These are phyloP conservation scores for Blastobotrys serpentis DNA, from an alignment of 1,139 yeast genomes.

Conservation along the genomic window DNA sequence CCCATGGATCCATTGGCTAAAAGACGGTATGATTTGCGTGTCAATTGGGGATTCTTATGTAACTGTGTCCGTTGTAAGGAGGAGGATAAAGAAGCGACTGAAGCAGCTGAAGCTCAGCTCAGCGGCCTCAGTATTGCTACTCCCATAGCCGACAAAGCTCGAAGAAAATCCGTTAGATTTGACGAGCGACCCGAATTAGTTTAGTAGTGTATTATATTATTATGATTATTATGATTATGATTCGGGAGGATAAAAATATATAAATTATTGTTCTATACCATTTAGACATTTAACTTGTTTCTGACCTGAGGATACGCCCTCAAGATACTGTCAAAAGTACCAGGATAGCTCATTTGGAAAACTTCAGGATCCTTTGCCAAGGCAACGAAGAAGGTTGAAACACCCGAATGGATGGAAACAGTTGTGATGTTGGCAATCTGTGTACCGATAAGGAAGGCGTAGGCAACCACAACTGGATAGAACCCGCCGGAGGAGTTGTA, in stretches of 20 bases:
- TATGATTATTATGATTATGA: not conserved
- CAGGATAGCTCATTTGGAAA: conserved; percentile 73
- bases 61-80: conserved; percentile 62
- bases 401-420: conserved; percentile 76
- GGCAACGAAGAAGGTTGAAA: conserved; percentile 83
- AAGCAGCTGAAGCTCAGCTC: conserved; percentile 21
- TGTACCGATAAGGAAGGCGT: conserved; percentile 69
- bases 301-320: conserved; percentile 73
- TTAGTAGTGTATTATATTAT: not conserved
- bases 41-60: conserved; percentile 86
- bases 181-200: conserved; percentile 47
- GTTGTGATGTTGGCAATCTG: conserved; percentile 75
- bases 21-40: conserved; percentile 64
- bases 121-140: conserved; percentile 9
- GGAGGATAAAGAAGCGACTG: conserved; percentile 44
- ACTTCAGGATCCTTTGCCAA: conserved; percentile 87
- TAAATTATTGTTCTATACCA: not conserved
- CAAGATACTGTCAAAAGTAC: conserved; percentile 68
- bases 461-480: conserved; percentile 76
- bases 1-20: conserved; percentile 61
- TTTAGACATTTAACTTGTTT: conserved; percentile 37
- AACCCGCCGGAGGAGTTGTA: conserved; percentile 67
- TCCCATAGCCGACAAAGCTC: conserved; percentile 7
- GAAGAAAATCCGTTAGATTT: conserved; percentile 73
- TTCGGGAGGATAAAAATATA: not conserved